Evolutionary conservation across 2,329 filamentous ascomycete genomes (phyloP).

Genomic region (Fusarium concolor): DNA sequence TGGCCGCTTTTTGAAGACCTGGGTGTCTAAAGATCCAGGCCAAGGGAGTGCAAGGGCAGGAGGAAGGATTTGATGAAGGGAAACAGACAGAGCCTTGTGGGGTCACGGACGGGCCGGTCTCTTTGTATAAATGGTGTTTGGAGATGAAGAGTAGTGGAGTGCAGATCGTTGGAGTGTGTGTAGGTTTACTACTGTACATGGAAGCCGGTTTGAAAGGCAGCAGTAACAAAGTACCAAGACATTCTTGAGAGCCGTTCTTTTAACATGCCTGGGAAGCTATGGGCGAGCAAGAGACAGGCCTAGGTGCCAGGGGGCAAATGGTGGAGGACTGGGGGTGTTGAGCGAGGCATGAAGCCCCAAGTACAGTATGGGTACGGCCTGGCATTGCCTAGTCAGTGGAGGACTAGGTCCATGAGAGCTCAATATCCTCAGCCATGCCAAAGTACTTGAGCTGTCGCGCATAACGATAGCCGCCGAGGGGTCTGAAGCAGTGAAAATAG

Average conservation of each 20-base stretch:
- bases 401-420: constrained; percentile 15
- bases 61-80: constrained; percentile 33
- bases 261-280: constrained; percentile 39
- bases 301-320: constrained; percentile 32
- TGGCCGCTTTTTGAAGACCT: constrained; percentile 46
- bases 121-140: constrained; percentile 48
- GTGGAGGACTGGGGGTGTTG: constrained; percentile 30
- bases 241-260: constrained; percentile 38
- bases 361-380: constrained; percentile 8
- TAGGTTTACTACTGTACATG: constrained; percentile 25
- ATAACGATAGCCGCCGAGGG: constrained; percentile 49
- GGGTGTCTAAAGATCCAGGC: constrained; percentile 33
- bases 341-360: constrained; percentile 9
- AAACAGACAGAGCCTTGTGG: constrained; percentile 47
- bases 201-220: constrained; percentile 27
- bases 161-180: constrained; percentile 41
- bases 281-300: constrained; percentile 29
- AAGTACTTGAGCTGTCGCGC: constrained; percentile 46
- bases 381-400: constrained; percentile 37
- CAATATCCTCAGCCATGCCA: constrained; percentile 20
- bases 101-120: constrained; percentile 40
- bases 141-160: constrained; percentile 45
- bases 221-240: constrained; percentile 34
- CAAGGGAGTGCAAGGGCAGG: constrained; percentile 32
- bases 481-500: constrained; percentile 35